phyloP scores from a whole-genome alignment of 305 asterid genomes.

The Fraxinus floribunda region DNA sequence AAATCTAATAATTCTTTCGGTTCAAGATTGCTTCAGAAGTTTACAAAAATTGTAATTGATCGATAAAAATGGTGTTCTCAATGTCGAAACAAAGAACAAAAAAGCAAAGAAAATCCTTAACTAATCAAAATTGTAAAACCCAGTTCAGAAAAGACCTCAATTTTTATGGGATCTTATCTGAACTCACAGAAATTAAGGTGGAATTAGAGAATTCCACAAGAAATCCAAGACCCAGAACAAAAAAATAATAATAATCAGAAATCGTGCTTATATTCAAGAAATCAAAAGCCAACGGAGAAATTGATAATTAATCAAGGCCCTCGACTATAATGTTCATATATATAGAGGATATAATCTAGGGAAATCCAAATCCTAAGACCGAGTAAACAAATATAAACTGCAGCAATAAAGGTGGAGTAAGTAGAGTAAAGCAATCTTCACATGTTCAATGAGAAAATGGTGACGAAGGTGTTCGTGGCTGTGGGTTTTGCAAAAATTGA shows the following conservation, averaged over 20 bases:
- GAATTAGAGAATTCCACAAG: neutral
- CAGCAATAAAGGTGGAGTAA: neutral
- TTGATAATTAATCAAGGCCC: neutral
- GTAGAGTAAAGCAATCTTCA: neutral
- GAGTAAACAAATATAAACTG: neutral
- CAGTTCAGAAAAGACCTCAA: neutral
- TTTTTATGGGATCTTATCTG: neutral
- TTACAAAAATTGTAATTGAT: constrained; percentile 1
- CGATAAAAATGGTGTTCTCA: constrained; percentile 12
- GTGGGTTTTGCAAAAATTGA: neutral
- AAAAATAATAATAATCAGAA: neutral
- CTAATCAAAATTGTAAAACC: constrained; percentile 13
- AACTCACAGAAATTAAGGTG: constrained; percentile 13
- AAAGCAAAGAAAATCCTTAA: neutral
- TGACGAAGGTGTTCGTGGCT: neutral
- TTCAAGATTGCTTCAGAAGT: constrained; percentile 5
- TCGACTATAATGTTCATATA: neutral
- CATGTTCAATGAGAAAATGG: neutral
- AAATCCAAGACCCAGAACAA: constrained; percentile 5
- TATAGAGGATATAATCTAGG: neutral
- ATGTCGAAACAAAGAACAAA: neutral
- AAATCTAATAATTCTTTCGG: neutral
- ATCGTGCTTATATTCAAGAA: constrained; percentile 3
- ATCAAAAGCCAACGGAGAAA: neutral
- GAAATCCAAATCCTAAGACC: neutral